Percentiles rank a stretch among this genome's conserved stretches.
phyloP scores from a whole-genome alignment of 2,329 filamentous ascomycete genomes.

The Aschersonia sp. region DNA sequence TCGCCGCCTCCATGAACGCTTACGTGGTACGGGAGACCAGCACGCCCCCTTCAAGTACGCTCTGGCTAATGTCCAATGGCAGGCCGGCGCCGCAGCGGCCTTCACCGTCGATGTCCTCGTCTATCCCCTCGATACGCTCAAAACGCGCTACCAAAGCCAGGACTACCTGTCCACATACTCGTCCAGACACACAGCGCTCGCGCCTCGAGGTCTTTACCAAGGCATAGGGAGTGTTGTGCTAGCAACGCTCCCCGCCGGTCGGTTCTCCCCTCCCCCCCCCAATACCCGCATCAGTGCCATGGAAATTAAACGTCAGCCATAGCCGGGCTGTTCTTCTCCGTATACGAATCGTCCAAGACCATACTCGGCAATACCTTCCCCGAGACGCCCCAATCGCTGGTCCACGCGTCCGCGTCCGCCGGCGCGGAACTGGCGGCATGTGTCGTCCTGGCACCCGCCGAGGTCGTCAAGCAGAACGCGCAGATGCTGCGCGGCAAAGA shows the following conservation, averaged over 20 bases:
- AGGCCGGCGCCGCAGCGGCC: constrained; percentile 77
- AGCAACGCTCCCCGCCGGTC: constrained; percentile 77
- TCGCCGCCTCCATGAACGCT: constrained; percentile 11
- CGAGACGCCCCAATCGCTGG: constrained; percentile 46
- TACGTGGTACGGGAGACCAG: constrained; percentile 14
- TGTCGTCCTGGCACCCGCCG: constrained; percentile 72
- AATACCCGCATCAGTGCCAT: not conserved
- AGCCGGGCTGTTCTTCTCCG: constrained; percentile 83
- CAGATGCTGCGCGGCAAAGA: constrained; percentile 50
- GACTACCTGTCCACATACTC: constrained; percentile 58
- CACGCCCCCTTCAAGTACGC: not conserved
- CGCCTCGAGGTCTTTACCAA: constrained; percentile 67
- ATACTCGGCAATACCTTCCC: constrained; percentile 37
- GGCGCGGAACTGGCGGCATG: constrained; percentile 74
- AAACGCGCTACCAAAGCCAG: constrained; percentile 70
- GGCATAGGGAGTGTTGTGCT: constrained; percentile 75
- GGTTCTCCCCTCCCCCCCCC: constrained; percentile 4
- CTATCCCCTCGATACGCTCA: constrained; percentile 81
- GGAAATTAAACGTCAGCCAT: not conserved
- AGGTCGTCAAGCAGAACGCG: constrained; percentile 88
- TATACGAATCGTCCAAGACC: constrained; percentile 66
- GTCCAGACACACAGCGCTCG: constrained; percentile 36
- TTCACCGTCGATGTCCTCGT: constrained; percentile 76
- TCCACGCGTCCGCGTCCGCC: constrained; percentile 62
- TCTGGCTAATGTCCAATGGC: not conserved